phyloP scores from a whole-genome alignment of 2,329 filamentous ascomycete genomes.

The Apiospora saccharicola region DNA sequence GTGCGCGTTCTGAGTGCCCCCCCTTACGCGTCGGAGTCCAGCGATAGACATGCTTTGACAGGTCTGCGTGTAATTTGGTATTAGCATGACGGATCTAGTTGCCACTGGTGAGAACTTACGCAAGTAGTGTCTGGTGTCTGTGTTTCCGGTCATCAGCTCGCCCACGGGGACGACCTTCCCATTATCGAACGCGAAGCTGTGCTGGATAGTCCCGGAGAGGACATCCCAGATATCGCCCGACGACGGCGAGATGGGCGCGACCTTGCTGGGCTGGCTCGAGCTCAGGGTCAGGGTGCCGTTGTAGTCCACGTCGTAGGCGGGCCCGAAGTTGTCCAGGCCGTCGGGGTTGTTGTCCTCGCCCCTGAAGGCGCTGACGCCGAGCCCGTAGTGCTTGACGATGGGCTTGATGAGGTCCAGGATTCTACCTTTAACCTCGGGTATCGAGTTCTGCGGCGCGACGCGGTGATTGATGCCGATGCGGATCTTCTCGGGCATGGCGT shows the following conservation, averaged over 20 bases:
- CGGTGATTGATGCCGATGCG: conserved; percentile 63
- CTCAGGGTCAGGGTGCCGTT: conserved; percentile 49
- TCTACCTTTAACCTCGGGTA: conserved; percentile 53
- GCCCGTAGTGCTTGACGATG: conserved; percentile 55
- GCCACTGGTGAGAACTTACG: conserved; percentile 35
- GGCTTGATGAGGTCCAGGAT: conserved; percentile 54
- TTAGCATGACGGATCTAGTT: neutral
- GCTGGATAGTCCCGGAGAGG: conserved; percentile 44
- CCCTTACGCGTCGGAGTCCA: conserved; percentile 47
- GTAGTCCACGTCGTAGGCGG: conserved; percentile 49
- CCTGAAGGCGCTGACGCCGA: conserved; percentile 57
- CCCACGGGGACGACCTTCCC: conserved; percentile 46
- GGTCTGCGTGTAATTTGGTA: conserved; percentile 37
- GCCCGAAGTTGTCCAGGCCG: conserved; percentile 33
- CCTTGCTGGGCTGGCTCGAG: conserved; percentile 42
- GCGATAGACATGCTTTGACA: conserved; percentile 48
- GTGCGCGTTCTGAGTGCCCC: conserved; percentile 41
- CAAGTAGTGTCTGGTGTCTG: conserved; percentile 47
- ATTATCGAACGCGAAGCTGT: conserved; percentile 45
- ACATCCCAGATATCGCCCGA: conserved; percentile 41
- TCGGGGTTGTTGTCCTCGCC: conserved; percentile 44
- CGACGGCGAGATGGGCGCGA: conserved; percentile 47
- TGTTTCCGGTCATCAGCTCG: conserved; percentile 48
- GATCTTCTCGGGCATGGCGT: conserved; percentile 63
- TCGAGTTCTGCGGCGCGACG: conserved; percentile 61